Percentiles rank a stretch among this genome's conserved stretches.
phyloP scores from a whole-genome alignment of 2,329 filamentous ascomycete species.

The Xylariaceae sp. region DNA sequence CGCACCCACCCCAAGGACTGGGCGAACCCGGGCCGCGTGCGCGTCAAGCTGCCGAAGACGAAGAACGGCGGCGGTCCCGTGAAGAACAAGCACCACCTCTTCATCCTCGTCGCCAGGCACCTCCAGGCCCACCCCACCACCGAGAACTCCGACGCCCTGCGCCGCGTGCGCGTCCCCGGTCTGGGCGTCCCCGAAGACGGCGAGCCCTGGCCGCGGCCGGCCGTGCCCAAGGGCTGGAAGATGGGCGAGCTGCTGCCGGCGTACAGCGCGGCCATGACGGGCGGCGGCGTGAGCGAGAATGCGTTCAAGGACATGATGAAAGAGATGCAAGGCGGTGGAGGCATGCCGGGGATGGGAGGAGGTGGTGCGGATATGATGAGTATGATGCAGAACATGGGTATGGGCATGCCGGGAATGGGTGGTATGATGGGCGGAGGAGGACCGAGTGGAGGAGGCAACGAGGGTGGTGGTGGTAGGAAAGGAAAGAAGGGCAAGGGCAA shows the following conservation, averaged over 20 bases:
- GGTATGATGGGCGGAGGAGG: slow-evolving; percentile 16
- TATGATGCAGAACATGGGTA: slow-evolving; percentile 19
- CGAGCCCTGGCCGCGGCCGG: slow-evolving; percentile 66
- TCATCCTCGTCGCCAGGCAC: slow-evolving; percentile 72
- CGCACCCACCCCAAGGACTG: slow-evolving; percentile 96
- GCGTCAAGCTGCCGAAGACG: slow-evolving; percentile 63
- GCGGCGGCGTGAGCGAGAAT: slow-evolving; percentile 91
- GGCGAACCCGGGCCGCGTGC: slow-evolving; percentile 90
- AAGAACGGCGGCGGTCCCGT: slow-evolving; percentile 38
- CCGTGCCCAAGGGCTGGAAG: slow-evolving; percentile 86
- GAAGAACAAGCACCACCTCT: slow-evolving; percentile 82
- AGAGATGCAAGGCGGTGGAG: slow-evolving; percentile 65
- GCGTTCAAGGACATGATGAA: slow-evolving; percentile 96
- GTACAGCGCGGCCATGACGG: slow-evolving; percentile 83
- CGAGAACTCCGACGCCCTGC: slow-evolving; percentile 61
- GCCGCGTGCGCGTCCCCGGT: slow-evolving; percentile 66
- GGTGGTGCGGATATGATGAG: slow-evolving; percentile 27
- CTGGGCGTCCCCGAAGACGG: slow-evolving; percentile 55
- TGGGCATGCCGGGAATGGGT: slow-evolving; percentile 17
- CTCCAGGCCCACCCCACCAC: slow-evolving; percentile 75
- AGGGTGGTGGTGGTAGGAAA: slow-evolving; percentile 35
- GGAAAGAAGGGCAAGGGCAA: slow-evolving; percentile 46
- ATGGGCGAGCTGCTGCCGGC: slow-evolving; percentile 79
- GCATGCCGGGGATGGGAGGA: slow-evolving; percentile 29
- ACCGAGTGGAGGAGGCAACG: slow-evolving; percentile 17